Conservation (phyloP, 352 stramenopile genomes). For the Pythium chondricola region DNA sequence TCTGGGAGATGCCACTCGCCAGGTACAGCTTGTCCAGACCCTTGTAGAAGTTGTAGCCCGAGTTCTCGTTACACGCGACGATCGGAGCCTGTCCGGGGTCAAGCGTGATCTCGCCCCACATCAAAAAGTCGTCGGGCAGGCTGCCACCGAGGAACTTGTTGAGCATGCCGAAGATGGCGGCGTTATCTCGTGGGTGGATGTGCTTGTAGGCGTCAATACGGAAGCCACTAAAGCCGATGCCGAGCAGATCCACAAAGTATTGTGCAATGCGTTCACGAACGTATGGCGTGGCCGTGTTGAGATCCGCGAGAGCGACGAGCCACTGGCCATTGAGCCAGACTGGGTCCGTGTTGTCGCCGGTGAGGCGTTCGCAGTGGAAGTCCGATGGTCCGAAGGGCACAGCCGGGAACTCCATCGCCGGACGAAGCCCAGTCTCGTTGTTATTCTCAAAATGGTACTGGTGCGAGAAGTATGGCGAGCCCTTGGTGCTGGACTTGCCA, state of each 20-base stretch:
- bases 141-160: slow-evolving; percentile 54
- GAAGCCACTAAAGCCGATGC: slow-evolving; percentile 63
- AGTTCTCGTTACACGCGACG: slow-evolving; percentile 46
- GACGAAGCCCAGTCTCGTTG: slow-evolving; percentile 33
- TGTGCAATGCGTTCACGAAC: slow-evolving; percentile 48
- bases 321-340: slow-evolving; percentile 14
- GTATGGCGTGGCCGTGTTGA: neutral
- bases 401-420: slow-evolving; percentile 49
- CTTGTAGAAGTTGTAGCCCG: slow-evolving; percentile 60
- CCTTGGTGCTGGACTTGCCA: slow-evolving; percentile 13
- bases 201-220: slow-evolving; percentile 64
- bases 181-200: slow-evolving; percentile 42
- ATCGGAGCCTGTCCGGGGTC: neutral
- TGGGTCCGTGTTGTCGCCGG: neutral
- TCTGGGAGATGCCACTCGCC: slow-evolving; percentile 35
- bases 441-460: slow-evolving; percentile 35
- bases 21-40: slow-evolving; percentile 38
- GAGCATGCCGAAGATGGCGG: slow-evolving; percentile 42
- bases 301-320: neutral
- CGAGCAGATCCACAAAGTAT: slow-evolving; percentile 66
- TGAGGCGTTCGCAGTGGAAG: slow-evolving; percentile 53
- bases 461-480: slow-evolving; percentile 24
- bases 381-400: slow-evolving; percentile 49
- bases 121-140: slow-evolving; percentile 51
- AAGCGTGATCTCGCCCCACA: slow-evolving; percentile 46